A percentile compares a stretch with the other conserved stretches of the same genome.
These are phyloP conservation scores for Adansonia grandidieri DNA, from an alignment of 441 rosid genomes.

Conservation along the genomic window DNA sequence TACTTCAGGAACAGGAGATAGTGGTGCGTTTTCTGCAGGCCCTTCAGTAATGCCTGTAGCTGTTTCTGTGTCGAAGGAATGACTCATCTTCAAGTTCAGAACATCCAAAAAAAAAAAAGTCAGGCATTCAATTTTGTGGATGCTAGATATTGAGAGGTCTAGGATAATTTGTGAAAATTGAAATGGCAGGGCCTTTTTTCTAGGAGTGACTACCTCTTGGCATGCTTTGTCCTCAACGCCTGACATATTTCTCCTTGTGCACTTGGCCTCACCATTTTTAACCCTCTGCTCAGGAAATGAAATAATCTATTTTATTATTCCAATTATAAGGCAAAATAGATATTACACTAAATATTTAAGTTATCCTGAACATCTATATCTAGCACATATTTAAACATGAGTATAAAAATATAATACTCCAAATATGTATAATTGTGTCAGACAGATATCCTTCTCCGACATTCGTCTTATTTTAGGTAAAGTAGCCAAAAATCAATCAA, in stretches of 20 bases:
- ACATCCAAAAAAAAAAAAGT: constrained; percentile 15
- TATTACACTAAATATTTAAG: background rate
- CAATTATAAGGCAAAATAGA: background rate
- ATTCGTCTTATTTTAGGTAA: background rate
- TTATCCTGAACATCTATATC: too few species aligned
- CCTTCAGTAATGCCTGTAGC: constrained; percentile 21
- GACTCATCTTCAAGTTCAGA: constrained; percentile 37
- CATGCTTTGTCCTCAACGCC: constrained; percentile 53
- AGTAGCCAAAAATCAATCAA: background rate
- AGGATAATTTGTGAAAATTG: background rate
- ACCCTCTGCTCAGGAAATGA: constrained; percentile 54
- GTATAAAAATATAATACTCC: too few species aligned
- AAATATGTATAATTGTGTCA: too few species aligned
- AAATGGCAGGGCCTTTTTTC: background rate
- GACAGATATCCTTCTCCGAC: background rate
- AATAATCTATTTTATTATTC: background rate
- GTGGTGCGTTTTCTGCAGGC: constrained; percentile 21
- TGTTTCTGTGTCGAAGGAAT: constrained; percentile 34
- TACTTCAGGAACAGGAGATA: constrained; percentile 44
- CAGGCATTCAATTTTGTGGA: constrained; percentile 5
- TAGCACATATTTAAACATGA: too few species aligned
- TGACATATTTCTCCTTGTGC: constrained; percentile 48
- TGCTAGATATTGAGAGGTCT: background rate
- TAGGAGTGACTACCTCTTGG: constrained; percentile 40
- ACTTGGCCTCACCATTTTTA: constrained; percentile 71